Evolutionary conservation across 2,329 filamentous ascomycete species (phyloP).

Genomic region (Nothomitra cinnamomea): DNA sequence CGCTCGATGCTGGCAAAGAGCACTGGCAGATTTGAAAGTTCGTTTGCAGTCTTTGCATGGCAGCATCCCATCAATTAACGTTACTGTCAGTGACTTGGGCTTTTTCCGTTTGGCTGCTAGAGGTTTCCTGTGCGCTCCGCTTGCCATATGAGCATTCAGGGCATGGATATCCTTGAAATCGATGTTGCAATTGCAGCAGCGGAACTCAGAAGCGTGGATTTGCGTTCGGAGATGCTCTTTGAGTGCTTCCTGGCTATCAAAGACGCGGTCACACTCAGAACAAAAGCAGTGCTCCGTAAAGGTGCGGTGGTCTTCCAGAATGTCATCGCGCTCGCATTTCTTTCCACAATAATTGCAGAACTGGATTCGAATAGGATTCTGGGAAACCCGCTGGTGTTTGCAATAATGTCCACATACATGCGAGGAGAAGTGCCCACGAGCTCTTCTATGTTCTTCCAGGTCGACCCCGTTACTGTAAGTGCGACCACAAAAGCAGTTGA

Average conservation of each 20-base stretch:
- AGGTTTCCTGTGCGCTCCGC: conserved; percentile 7
- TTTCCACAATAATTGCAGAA: conserved; percentile 8
- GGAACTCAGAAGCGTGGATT: conserved; percentile 8
- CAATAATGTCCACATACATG: conserved; percentile 6
- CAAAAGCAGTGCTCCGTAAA: conserved; percentile 9
- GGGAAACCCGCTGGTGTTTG: conserved; percentile 6
- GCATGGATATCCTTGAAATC: conserved; percentile 9
- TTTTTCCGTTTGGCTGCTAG: background rate
- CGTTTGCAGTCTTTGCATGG: conserved; percentile 6
- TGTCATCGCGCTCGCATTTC: conserved; percentile 8
- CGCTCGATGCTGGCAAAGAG: conserved; percentile 1
- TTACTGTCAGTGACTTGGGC: background rate
- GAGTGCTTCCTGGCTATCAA: conserved; percentile 7
- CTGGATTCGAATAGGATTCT: conserved; percentile 5
- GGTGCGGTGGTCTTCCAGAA: conserved; percentile 8
- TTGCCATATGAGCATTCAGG: conserved; percentile 8
- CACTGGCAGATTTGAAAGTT: conserved; percentile 4
- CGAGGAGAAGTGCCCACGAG: conserved; percentile 9
- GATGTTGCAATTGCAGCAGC: conserved; percentile 11
- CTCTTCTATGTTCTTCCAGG: conserved; percentile 10
- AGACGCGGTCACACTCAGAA: conserved; percentile 7
- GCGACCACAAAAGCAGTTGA: background rate
- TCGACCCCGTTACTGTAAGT: conserved; percentile 6
- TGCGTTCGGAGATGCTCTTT: conserved; percentile 1
- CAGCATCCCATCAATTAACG: background rate